Conservation (phyloP, 768 basidiomycete genomes). For the Trametes sanguinea region DNA sequence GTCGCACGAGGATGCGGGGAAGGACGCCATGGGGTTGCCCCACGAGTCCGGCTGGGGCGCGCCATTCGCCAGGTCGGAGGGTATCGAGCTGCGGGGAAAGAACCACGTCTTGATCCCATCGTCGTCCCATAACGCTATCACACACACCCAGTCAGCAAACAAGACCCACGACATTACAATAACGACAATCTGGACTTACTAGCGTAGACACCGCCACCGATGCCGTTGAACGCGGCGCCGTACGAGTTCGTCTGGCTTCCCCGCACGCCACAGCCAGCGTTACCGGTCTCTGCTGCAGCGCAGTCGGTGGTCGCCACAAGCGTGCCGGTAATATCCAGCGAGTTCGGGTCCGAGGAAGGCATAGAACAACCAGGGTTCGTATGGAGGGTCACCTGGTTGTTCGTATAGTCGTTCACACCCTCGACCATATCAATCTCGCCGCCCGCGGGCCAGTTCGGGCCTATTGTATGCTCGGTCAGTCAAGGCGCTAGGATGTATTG, state of each 20-base stretch:
- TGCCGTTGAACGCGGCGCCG: slow-evolving; percentile 85
- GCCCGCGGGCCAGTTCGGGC: slow-evolving; percentile 63
- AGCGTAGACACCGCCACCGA: slow-evolving; percentile 86
- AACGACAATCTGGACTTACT: slow-evolving; percentile 51
- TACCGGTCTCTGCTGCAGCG: slow-evolving; percentile 65
- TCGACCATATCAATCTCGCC: slow-evolving; percentile 88
- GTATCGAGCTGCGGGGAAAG: slow-evolving; percentile 75
- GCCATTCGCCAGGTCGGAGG: slow-evolving; percentile 72
- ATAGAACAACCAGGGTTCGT: slow-evolving; percentile 72
- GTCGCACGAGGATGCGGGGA: slow-evolving; percentile 74
- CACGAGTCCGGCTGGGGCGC: slow-evolving; percentile 75
- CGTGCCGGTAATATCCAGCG: slow-evolving; percentile 59
- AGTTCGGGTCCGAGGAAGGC: slow-evolving; percentile 45
- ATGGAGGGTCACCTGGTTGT: slow-evolving; percentile 83
- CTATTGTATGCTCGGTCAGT: slow-evolving; percentile 3
- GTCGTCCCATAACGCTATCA: slow-evolving; percentile 71
- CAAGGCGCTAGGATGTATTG: neutral
- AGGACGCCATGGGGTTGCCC: slow-evolving; percentile 77
- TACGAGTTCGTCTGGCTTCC: slow-evolving; percentile 63
- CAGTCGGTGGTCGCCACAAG: slow-evolving; percentile 75
- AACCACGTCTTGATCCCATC: slow-evolving; percentile 79
- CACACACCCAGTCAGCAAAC: neutral
- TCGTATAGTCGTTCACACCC: slow-evolving; percentile 78
- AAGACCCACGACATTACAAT: neutral
- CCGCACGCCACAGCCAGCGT: slow-evolving; percentile 82